Evolutionary conservation across 805 yeast genomes (phyloP), one percentile per base, ranked within the genome.

Genomic region (Yamadazyma ubonensis): DNA sequence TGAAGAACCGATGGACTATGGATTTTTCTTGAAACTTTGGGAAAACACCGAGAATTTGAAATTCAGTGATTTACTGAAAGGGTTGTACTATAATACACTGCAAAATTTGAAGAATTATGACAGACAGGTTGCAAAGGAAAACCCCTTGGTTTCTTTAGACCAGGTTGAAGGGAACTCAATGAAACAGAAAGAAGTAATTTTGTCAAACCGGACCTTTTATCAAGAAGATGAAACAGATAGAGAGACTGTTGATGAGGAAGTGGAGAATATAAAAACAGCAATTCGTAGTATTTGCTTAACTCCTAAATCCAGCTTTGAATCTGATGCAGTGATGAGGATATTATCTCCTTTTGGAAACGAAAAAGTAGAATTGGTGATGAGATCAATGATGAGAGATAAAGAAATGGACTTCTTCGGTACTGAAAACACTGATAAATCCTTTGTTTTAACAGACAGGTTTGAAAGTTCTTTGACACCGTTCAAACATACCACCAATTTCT

Each of bases 1-100:
- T 15, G 67, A 70, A 28, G 65, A 71, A 7, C 51, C 51, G 3
- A 61, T 75, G 21, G 76, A 85, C 43, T 55, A 83, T 27, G 58
- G 61, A 2, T 66, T 67, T 23, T 70, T 86, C 54, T 63, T 85
- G 4, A 67, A 73, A 5, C 55, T 81, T 37, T 90, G 98, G 97
- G 69, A 67, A 36, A 71, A 74, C 12, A 64, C 73, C 25, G 84
- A 79, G 44, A 59, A 38, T 17, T 54, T 64, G 6, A 57, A 53
- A 17, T 48, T 63, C 11, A 55, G 48, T 6, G 49, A 53, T 5
- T 34, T 25, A 9, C 44, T 23, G 39, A 65, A 50, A 48, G 76
- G 68, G 10, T 57, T 77, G 26, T 75, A 52, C 43, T 50, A 54
- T 2, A 59, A 68, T 29, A 67, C 64, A 48, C 69, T 65, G 3